These are phyloP conservation scores for Plenodomus tracheiphilus DNA, from an alignment of 2,329 filamentous ascomycete species.

Conservation along the genomic window DNA sequence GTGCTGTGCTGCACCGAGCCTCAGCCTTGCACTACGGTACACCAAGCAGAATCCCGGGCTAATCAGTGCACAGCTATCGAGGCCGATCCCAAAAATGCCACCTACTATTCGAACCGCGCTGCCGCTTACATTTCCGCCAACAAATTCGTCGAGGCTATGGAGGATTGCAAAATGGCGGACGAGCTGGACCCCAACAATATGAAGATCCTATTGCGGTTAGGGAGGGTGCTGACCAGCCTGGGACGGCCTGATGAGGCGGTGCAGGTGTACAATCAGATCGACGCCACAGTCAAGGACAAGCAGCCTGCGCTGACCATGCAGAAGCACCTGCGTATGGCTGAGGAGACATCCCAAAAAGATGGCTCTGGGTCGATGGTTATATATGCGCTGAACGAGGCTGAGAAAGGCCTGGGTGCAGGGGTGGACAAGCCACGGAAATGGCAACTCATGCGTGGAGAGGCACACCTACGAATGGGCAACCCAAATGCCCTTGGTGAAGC, in stretches of 20 bases:
- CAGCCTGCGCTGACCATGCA: slow-evolving; percentile 83
- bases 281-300: slow-evolving; percentile 83
- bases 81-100: slow-evolving; percentile 80
- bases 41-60: slow-evolving; percentile 21
- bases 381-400: slow-evolving; percentile 88
- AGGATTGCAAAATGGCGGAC: slow-evolving; percentile 81
- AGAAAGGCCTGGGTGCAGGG: slow-evolving; percentile 73
- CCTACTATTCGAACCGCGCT: slow-evolving; percentile 92
- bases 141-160: slow-evolving; percentile 76
- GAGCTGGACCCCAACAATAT: slow-evolving; percentile 82
- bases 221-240: slow-evolving; percentile 84
- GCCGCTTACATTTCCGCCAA: slow-evolving; percentile 90
- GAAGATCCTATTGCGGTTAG: slow-evolving; percentile 86
- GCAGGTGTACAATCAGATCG: slow-evolving; percentile 77
- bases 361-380: slow-evolving; percentile 88
- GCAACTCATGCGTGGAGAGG: slow-evolving; percentile 89
- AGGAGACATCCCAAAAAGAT: slow-evolving; percentile 73
- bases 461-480: slow-evolving; percentile 89
- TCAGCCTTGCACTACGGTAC: slow-evolving; percentile 13
- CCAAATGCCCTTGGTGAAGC: slow-evolving; percentile 87
- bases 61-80: slow-evolving; percentile 70
- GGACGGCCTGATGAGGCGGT: slow-evolving; percentile 87
- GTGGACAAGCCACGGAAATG: slow-evolving; percentile 86
- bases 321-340: slow-evolving; percentile 77
- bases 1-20: neutral